phyloP scores from a whole-genome alignment of 257 asterid species.

The Scutellaria baicalensis region DNA sequence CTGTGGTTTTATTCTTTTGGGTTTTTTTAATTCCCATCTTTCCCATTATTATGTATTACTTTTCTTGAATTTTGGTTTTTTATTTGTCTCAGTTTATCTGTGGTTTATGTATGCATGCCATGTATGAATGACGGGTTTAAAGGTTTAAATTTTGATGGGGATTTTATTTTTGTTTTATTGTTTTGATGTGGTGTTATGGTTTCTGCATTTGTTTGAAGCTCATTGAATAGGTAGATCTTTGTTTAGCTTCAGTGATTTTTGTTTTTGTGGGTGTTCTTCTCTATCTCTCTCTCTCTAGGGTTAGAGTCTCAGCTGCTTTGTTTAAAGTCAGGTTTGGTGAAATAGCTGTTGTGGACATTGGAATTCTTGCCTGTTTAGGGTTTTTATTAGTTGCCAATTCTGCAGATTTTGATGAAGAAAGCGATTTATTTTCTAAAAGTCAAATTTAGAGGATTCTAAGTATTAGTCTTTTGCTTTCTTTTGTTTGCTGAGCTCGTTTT shows the following conservation, averaged over 20 bases:
- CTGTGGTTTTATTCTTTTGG: conserved; percentile 9
- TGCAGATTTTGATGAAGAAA: background rate
- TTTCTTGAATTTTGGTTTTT: background rate
- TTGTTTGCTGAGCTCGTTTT: conserved; percentile 8
- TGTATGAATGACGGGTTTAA: conserved; percentile 9
- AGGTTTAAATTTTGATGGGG: background rate
- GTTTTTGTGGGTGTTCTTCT: background rate
- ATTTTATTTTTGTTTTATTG: background rate
- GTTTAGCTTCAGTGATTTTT: conserved; percentile 9
- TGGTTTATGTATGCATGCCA: conserved; percentile 12
- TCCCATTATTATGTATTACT: conserved; percentile 9
- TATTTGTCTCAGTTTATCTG: background rate
- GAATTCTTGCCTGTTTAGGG: conserved; percentile 14
- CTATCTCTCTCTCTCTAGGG: conserved; percentile 20
- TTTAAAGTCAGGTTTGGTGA: background rate
- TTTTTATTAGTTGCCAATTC: conserved; percentile 13
- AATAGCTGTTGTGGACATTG: background rate
- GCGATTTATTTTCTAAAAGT: background rate
- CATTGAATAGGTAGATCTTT: conserved; percentile 33
- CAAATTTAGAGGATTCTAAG: background rate
- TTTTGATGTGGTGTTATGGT: background rate
- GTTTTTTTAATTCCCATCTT: conserved; percentile 12
- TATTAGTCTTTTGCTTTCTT: conserved; percentile 10
- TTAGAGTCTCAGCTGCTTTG: conserved; percentile 10
- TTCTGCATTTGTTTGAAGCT: conserved; percentile 7